Evolutionary conservation across 148 eudicot genomes (phyloP), one percentile per base, ranked within the genome.

Genomic region (Camellia granthamiana): DNA sequence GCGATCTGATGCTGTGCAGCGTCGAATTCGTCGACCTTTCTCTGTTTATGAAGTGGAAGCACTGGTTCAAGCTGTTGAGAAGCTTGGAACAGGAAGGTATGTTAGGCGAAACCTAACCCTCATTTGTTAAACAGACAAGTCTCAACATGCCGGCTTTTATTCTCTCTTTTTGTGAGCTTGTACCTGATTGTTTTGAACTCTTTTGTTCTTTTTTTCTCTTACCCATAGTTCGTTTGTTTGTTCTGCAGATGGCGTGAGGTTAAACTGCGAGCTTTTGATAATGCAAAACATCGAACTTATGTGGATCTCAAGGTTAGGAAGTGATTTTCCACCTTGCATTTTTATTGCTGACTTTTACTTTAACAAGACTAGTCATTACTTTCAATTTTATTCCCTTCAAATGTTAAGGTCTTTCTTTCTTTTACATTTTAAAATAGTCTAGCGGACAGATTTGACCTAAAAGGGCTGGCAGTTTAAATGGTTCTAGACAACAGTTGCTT

Each of bases 11-110:
- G 84, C 88, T 72, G 93, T 87, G 46, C 99, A 92, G 65, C 98
- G 98, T 78, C 86, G 99, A 66, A 93, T 96, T 71, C 99, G 98
- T 76, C 81, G 99, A 86, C 99, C 99, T 46, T 96, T 96, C 85
- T 90, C 99, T 84, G 98, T 96, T 69, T 72, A 90, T 52, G 99
- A 96, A 87, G 99, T 96, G 79, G 99, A 96, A 85, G 93, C 97
- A 54, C 84, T 96, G 46, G 98, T 96, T 74, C 93, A 96, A 77
- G 99, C 98, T 23, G 99, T 96, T 80, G 99, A 94, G 90, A 91
- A 96, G 88, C 92, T 96, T 23, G 99, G 99, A 76, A 96, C 99
- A 15, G 99, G 98, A 88, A 96, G 98, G 99, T 96, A 62, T 74
- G 79, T 9, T 38, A 5, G 23, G 58, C 38, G 30, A 59, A 43